These are phyloP conservation scores for Ganoderma leucocontextum DNA, from an alignment of 1,284 basidiomycete species.

Conservation along the genomic window DNA sequence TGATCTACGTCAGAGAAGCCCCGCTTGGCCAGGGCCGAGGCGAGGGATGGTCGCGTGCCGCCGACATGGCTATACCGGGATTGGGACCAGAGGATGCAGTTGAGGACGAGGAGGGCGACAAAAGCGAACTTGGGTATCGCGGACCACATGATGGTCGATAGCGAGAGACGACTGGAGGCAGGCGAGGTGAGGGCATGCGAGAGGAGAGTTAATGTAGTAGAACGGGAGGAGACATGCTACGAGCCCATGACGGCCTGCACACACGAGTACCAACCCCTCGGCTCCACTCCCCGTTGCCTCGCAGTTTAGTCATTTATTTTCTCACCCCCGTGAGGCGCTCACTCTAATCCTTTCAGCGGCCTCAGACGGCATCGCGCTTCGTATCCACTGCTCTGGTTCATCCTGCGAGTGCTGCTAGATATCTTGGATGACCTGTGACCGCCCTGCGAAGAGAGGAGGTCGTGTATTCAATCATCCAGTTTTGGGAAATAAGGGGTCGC, in stretches of 20 bases:
- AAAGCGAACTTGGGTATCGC: constrained; percentile 58
- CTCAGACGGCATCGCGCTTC: neutral
- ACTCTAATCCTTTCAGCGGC: neutral
- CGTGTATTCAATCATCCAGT: neutral
- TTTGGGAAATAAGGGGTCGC: neutral
- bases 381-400: neutral
- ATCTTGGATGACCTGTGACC: neutral
- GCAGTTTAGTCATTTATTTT: constrained; percentile 9
- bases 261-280: constrained; percentile 1
- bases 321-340: constrained; percentile 10
- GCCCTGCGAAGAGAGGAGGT: neutral
- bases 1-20: constrained; percentile 20
- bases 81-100: constrained; percentile 71
- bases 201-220: constrained; percentile 16
- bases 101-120: constrained; percentile 56
- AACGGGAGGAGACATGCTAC: constrained; percentile 13
- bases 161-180: constrained; percentile 9
- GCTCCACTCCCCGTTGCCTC: neutral
- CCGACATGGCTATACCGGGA: constrained; percentile 59
- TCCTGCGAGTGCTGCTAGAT: neutral
- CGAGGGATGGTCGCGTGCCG: constrained; percentile 34
- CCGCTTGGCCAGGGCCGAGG: constrained; percentile 32
- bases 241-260: constrained; percentile 2
- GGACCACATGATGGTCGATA: constrained; percentile 46
- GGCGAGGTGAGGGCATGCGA: constrained; percentile 27